A percentile compares a stretch with the other conserved stretches of the same genome.
Conservation (phyloP, 78 protist genomes). For the Dictyostelium brefeldianum region DNA sequence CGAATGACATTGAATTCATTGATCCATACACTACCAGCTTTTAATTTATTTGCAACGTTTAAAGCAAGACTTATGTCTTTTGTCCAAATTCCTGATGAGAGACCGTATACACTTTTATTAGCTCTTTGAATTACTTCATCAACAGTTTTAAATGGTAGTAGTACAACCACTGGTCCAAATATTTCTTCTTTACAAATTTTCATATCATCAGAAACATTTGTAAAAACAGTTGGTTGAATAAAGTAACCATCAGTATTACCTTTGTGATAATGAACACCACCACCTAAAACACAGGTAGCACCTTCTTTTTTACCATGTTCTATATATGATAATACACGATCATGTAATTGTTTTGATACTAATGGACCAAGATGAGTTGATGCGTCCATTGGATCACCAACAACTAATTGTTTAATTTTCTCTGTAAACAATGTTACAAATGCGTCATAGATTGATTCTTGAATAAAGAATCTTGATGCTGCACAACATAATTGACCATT, state of each 20-base stretch:
- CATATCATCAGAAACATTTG: constrained; percentile 75
- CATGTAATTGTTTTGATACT: constrained; percentile 61
- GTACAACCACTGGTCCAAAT: constrained; percentile 91
- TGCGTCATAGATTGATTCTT: constrained; percentile 80
- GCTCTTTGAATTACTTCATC: constrained; percentile 87
- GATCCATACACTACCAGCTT: constrained; percentile 58
- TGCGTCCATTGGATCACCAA: constrained; percentile 79
- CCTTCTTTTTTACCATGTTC: constrained; percentile 73
- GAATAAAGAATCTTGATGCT: constrained; percentile 83
- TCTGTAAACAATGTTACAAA: constrained; percentile 44
- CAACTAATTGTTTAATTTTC: not conserved
- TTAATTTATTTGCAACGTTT: constrained; percentile 19
- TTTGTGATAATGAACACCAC: not conserved
- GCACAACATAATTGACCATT: constrained; percentile 88
- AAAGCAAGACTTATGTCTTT: constrained; percentile 35
- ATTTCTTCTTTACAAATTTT: constrained; percentile 84
- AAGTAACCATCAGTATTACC: constrained; percentile 73
- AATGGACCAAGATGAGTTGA: constrained; percentile 47
- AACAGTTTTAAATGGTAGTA: constrained; percentile 46
- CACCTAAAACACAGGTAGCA: constrained; percentile 21
- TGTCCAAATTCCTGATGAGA: constrained; percentile 85
- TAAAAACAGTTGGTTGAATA: constrained; percentile 85
- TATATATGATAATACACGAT: constrained; percentile 38
- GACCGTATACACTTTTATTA: constrained; percentile 85
- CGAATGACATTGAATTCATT: constrained; percentile 4